These are phyloP conservation scores for Guillardia theta DNA, from an alignment of 78 protist genomes.

Conservation along the genomic window DNA sequence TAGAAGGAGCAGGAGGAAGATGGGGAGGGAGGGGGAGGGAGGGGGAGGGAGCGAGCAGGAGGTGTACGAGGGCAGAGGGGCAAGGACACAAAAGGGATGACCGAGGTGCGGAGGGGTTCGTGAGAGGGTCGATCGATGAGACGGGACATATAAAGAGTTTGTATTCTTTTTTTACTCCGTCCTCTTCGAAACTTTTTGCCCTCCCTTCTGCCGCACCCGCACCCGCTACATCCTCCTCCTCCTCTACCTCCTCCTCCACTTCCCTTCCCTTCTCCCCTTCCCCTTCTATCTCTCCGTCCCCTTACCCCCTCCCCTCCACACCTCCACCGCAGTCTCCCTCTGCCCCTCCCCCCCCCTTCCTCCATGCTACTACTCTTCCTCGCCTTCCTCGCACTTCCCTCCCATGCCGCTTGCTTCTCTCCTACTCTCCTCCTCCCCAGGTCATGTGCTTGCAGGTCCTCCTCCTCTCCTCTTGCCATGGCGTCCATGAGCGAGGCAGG, in stretches of 20 bases:
- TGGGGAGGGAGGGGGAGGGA: no score
- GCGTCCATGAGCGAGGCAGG: no score
- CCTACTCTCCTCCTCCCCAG: neutral
- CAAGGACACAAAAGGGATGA: no score
- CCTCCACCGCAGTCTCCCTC: neutral
- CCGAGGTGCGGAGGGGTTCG: no score
- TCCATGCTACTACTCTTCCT: neutral
- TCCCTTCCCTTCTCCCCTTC: neutral
- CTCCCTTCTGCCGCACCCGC: no score
- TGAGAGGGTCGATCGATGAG: no score
- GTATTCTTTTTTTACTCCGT: neutral
- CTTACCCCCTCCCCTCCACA: neutral
- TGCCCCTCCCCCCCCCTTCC: neutral
- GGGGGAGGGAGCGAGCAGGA: no score
- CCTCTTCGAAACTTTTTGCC: neutral
- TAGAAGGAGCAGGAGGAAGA: no score
- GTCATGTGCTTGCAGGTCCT: no score
- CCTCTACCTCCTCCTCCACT: neutral
- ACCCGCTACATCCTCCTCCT: neutral
- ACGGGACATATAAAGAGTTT: no score
- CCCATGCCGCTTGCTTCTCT: neutral
- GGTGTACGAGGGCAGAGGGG: no score
- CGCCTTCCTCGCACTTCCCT: neutral
- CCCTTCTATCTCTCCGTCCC: neutral
- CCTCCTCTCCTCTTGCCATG: no score